Conservation (phyloP, 805 yeast species). For the Komagataella phaffii region DNA sequence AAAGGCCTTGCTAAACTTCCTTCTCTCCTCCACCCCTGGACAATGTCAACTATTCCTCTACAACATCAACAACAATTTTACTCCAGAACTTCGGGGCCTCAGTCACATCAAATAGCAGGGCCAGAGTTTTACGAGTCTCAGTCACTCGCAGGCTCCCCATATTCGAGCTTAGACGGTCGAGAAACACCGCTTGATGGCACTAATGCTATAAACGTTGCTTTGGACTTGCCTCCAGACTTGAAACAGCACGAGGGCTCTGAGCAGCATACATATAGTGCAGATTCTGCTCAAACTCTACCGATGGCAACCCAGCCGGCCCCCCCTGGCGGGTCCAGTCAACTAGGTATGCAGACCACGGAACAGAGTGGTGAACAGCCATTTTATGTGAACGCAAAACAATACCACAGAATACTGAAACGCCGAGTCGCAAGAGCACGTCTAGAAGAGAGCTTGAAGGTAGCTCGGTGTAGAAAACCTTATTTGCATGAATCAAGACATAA, state of each 20-base stretch:
- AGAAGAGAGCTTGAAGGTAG: slow-evolving; percentile 78
- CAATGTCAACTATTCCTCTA: neutral
- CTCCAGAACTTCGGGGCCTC: neutral
- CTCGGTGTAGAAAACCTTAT: slow-evolving; percentile 86
- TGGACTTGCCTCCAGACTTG: neutral
- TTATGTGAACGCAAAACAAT: slow-evolving; percentile 95
- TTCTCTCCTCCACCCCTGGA: neutral
- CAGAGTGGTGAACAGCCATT: slow-evolving; percentile 67
- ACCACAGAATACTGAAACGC: slow-evolving; percentile 86
- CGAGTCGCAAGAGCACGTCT: slow-evolving; percentile 87
- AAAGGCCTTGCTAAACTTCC: neutral
- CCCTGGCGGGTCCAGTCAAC: neutral
- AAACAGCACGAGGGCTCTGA: neutral
- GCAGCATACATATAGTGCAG: neutral
- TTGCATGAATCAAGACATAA: slow-evolving; percentile 94
- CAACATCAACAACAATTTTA: neutral
- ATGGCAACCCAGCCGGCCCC: neutral
- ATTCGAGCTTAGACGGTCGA: neutral
- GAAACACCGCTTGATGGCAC: neutral
- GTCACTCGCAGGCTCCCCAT: neutral
- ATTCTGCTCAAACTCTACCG: neutral
- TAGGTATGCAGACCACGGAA: slow-evolving; percentile 1
- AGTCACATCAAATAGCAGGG: neutral
- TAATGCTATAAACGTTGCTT: neutral
- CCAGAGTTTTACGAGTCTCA: neutral